phyloP scores from a whole-genome alignment of 352 stramenopile genomes.

The Peronospora belbahrii region DNA sequence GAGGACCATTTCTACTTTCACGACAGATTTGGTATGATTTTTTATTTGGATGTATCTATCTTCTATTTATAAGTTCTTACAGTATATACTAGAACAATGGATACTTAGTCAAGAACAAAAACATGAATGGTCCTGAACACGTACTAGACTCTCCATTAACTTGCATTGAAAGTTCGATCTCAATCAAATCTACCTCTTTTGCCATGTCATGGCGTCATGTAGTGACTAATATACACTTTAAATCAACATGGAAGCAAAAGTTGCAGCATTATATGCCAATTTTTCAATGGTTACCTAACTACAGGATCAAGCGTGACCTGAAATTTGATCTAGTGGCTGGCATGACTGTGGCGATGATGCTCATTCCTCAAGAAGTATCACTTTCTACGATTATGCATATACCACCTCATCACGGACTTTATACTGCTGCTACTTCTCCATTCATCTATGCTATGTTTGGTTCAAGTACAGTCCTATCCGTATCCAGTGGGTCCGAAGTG shows the following conservation, averaged over 20 bases:
- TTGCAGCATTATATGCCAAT: constrained; percentile 16
- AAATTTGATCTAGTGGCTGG: constrained; percentile 16
- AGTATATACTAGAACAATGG: no score
- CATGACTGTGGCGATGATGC: constrained; percentile 12
- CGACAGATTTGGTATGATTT: no score
- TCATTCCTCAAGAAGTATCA: constrained; percentile 11
- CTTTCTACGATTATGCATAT: constrained; percentile 13
- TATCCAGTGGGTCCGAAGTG: constrained; percentile 12
- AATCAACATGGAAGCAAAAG: constrained; percentile 11
- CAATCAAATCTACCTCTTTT: background rate
- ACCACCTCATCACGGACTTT: constrained; percentile 9
- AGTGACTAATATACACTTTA: constrained; percentile 10
- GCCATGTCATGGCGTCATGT: background rate
- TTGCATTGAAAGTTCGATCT: no score
- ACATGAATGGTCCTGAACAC: no score
- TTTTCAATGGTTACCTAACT: constrained; percentile 15
- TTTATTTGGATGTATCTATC: no score
- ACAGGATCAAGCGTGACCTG: constrained; percentile 14
- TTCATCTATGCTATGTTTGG: constrained; percentile 15
- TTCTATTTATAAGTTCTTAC: no score
- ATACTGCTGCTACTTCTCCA: constrained; percentile 9
- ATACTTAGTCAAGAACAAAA: background rate
- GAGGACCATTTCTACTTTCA: no score
- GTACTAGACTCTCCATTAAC: no score
- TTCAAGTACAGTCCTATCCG: constrained; percentile 13